Base-by-base conservation (phyloP, 202 grass and related monocot genomes). In the Alloteropsis angusta region DNA sequence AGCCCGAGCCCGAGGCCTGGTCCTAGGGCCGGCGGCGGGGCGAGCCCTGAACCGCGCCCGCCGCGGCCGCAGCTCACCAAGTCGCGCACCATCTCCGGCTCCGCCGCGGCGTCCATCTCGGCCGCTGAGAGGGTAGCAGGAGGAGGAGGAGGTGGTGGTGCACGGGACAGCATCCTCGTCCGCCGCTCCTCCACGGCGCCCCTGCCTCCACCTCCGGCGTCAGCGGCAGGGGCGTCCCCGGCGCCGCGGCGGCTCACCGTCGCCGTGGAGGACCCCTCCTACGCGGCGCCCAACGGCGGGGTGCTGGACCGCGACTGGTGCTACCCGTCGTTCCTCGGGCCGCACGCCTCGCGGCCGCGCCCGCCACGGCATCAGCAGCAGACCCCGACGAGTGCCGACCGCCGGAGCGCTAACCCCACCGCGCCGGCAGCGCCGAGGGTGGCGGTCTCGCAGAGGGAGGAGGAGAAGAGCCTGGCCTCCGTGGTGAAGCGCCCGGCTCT, bases 271-370 rank as follows among this genome's bases (percentile, higher is more conserved):
- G 76, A 93, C 47, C 85, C 85, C 25, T 90, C 87, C n/a, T 78
- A 88, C 71, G 82, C 64, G n/a, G 16, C 79, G 16, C 65, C 79
- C 59, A 93, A 86, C 88, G 90, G 77, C 65, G 91, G 92, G 26
- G 80, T 88, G 79, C 76, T 88, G 42, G 94, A 97, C 83, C 89
- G 83, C 25, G 89, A 94, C 54, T 92, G 91, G 91, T 92, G 79
- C 89, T 94, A 85, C 79, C 87, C 95, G 2, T 98, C 95, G 41
- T 90, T 92, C 76, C 85, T 94, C 52, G 95, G 91, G 3, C 86
- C 91, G 60, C 82, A 90, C 68, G 75, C 85, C 26, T 58, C 89
- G 12, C 87, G 87, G 15, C 82, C 78, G 47, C 78, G 74, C 50
- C 72, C 80, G 13, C 63, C 59, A 46, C 62, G 82, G 68, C 78